A percentile compares a stretch with the other conserved stretches of the same genome.
These are phyloP conservation scores for Dactylonectria macrodidyma DNA, from an alignment of 2,329 filamentous ascomycete genomes.

Conservation along the genomic window DNA sequence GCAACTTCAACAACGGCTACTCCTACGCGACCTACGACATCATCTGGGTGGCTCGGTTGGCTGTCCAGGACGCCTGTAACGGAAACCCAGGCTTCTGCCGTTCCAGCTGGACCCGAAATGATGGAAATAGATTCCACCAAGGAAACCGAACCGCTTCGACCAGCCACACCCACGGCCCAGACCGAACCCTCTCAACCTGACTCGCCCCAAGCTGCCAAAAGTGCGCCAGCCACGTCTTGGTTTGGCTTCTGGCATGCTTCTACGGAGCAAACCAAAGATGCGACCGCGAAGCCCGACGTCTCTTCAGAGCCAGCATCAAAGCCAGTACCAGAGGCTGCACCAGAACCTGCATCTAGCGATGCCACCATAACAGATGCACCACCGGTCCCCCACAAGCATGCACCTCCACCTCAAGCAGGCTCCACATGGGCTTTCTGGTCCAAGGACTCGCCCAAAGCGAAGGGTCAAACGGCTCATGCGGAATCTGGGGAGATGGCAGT, in stretches of 20 bases:
- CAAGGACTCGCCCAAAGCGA: slow-evolving; percentile 63
- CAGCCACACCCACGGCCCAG: slow-evolving; percentile 44
- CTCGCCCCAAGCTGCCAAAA: slow-evolving; percentile 34
- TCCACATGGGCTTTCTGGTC: slow-evolving; percentile 90
- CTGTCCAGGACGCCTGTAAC: slow-evolving; percentile 53
- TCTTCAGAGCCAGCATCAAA: slow-evolving; percentile 37
- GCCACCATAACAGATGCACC: slow-evolving; percentile 61
- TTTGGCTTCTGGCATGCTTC: slow-evolving; percentile 57
- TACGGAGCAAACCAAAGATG: slow-evolving; percentile 26
- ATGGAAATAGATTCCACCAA: slow-evolving; percentile 33
- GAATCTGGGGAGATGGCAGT: slow-evolving; percentile 70
- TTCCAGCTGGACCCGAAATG: slow-evolving; percentile 11
- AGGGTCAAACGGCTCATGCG: slow-evolving; percentile 49
- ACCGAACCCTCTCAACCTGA: slow-evolving; percentile 33
- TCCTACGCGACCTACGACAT: slow-evolving; percentile 45
- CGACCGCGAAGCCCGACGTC: slow-evolving; percentile 31
- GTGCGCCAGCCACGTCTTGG: slow-evolving; percentile 53
- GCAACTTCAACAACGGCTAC: slow-evolving; percentile 13
- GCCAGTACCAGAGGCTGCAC: slow-evolving; percentile 54
- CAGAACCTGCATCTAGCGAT: slow-evolving; percentile 52
- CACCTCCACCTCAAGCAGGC: slow-evolving; percentile 63
- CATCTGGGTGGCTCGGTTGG: slow-evolving; percentile 72
- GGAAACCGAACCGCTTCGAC: slow-evolving; percentile 36
- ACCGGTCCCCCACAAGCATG: slow-evolving; percentile 48
- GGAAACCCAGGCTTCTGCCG: slow-evolving; percentile 38